These are phyloP conservation scores for Coprinopsis marcescibilis DNA, from an alignment of 768 basidiomycete genomes.

Conservation along the genomic window DNA sequence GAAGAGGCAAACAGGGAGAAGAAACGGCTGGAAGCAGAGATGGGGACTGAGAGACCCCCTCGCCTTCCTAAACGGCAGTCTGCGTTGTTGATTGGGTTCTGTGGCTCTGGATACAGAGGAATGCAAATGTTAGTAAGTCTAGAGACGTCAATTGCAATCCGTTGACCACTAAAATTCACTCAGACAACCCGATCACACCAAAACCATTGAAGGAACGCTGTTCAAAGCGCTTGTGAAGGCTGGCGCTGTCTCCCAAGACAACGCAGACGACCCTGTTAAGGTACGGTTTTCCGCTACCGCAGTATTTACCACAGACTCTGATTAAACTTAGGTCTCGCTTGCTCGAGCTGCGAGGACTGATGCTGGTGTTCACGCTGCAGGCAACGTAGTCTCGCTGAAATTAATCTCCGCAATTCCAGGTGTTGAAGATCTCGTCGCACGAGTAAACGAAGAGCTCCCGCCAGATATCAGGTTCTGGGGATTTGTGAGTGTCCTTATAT, in stretches of 20 bases:
- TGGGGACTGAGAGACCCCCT: constrained; percentile 36
- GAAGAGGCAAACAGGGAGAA: constrained; percentile 18
- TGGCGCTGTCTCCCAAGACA: constrained; percentile 93
- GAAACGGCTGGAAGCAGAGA: constrained; percentile 17
- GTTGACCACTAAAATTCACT: not conserved
- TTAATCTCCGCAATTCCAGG: constrained; percentile 77
- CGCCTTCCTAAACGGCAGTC: constrained; percentile 80
- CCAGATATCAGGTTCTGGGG: constrained; percentile 92
- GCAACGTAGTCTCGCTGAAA: constrained; percentile 90
- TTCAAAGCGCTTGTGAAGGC: constrained; percentile 85
- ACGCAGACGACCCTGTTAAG: constrained; percentile 86
- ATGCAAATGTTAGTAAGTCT: constrained; percentile 83
- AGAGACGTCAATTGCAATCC: not conserved
- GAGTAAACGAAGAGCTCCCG: constrained; percentile 85
- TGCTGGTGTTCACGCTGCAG: constrained; percentile 95
- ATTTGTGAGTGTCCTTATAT: constrained; percentile 44
- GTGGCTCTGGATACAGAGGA: constrained; percentile 86
- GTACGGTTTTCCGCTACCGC: constrained; percentile 32
- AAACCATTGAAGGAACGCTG: constrained; percentile 86
- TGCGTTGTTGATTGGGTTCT: constrained; percentile 84
- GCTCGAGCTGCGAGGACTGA: constrained; percentile 92
- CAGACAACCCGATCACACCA: constrained; percentile 62
- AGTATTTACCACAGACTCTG: not conserved
- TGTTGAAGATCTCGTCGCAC: constrained; percentile 59
- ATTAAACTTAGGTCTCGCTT: constrained; percentile 62